phyloP scores from a whole-genome alignment of 208 protist genomes.

The Trypanosoma grayi region DNA sequence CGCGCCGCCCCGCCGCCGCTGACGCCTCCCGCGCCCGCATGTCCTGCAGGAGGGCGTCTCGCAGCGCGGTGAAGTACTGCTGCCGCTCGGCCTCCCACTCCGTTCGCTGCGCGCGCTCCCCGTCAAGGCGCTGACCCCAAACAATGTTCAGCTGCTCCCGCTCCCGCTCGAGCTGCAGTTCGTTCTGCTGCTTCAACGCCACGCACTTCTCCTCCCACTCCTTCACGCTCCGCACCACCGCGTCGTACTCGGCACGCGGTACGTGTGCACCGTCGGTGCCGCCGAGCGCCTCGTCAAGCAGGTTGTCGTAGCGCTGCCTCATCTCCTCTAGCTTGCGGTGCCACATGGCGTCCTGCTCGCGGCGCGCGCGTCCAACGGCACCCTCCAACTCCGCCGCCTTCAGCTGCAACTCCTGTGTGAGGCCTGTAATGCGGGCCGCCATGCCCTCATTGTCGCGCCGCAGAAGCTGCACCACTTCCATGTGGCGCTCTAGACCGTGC shows the following conservation, averaged over 20 bases:
- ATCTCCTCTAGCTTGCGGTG: constrained; percentile 24
- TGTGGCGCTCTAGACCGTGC: constrained; percentile 13
- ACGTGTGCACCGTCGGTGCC: constrained; percentile 3
- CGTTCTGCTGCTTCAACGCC: constrained; percentile 16
- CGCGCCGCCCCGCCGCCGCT: not conserved
- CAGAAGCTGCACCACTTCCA: constrained; percentile 20
- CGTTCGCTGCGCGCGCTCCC: constrained; percentile 16
- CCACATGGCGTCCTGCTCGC: constrained; percentile 33
- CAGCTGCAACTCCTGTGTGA: constrained; percentile 5
- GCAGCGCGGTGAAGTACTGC: constrained; percentile 15
- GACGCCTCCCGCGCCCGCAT: constrained; percentile 2
- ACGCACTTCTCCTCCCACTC: constrained; percentile 35
- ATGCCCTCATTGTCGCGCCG: constrained; percentile 21
- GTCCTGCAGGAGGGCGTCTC: constrained; percentile 24
- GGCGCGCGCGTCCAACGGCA: constrained; percentile 6
- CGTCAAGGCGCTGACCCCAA: constrained; percentile 24
- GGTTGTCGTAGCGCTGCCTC: constrained; percentile 31
- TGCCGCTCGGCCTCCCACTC: constrained; percentile 22
- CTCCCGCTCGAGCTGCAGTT: constrained; percentile 14
- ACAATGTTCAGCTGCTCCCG: constrained; percentile 7
- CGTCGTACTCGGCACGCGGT: constrained; percentile 26
- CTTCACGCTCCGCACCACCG: constrained; percentile 9
- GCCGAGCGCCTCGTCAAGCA: constrained; percentile 29
- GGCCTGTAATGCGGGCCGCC: constrained; percentile 15
- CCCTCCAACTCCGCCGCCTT: constrained; percentile 13